Base-by-base conservation (phyloP, 768 basidiomycete species). In the Pseudohyphozyma bogoriensis region DNA sequence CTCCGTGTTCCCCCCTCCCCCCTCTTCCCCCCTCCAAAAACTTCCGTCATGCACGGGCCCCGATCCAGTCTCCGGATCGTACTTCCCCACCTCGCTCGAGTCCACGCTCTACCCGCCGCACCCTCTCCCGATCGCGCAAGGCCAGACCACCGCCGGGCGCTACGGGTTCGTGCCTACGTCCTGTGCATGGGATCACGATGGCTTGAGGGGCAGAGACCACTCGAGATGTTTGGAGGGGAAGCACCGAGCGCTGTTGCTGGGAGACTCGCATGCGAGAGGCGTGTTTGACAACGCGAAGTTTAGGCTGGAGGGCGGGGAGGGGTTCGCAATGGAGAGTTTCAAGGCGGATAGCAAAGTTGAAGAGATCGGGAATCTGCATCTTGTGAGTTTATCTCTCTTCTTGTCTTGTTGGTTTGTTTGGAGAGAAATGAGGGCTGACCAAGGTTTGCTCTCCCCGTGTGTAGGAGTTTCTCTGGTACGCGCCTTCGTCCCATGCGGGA, bases 221-320 rank as follows among this genome's bases (percentile, higher is more conserved):
- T 18, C 32, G 26, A 42, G 24, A 15, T 63, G 62, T 36, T 7
- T 55, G 18, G 29, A 42, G 20, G 3, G 26, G 15, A 20, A 36
- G 52, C 46, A 54, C 26, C 11, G 22, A 15, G 52, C 42, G 8
- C 29, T 63, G 39, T 39, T 63, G 37, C 37, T 63, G 1, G 62
- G 62, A 9, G 62, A 63, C 36, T 44, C 37, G 16, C 62, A 63
- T 31, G 54, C 62, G 22, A 33, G 62, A 20, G 57, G 32, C 3
- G 18, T 58, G 40, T 59, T 33, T 15, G 62, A 63, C 28, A 24
- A 55, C 9, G 46, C 55, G 3, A 20, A 28, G 39, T 49, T 58
- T 18, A 29, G 62, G 22, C 36, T 63, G 24, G 24, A 49, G 1
- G 62, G 62, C 20, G 51, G 44, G 24, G 62, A 58, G 28, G 36